These are phyloP conservation scores for Podochytrium sp. DNA, from an alignment of 192 early-diverging fungal species.

Conservation along the genomic window DNA sequence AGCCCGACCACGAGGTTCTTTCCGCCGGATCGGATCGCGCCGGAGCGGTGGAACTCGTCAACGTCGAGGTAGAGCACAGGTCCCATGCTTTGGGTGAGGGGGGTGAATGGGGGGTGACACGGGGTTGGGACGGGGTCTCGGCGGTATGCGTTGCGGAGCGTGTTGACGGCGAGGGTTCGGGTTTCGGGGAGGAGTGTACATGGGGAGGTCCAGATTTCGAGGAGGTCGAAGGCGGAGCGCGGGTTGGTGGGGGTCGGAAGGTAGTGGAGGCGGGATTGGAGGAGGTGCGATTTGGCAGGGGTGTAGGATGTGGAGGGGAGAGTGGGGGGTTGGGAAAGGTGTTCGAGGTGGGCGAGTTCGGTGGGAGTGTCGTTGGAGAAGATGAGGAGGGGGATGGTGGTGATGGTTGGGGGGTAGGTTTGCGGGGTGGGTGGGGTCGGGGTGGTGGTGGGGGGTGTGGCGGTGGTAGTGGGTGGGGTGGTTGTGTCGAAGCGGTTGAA, in stretches of 20 bases:
- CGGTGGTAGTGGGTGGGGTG: background rate
- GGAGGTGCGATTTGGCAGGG: slow-evolving; percentile 1
- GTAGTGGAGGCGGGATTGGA: slow-evolving; percentile 17
- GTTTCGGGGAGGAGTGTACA: slow-evolving; percentile 27
- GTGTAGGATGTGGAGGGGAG: background rate
- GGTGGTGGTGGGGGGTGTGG: background rate
- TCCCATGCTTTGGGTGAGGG: slow-evolving; percentile 25
- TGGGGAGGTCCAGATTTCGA: slow-evolving; percentile 28
- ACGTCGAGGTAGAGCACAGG: slow-evolving; percentile 20
- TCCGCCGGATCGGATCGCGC: background rate
- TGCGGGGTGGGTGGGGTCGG: background rate
- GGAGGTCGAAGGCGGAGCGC: slow-evolving; percentile 24
- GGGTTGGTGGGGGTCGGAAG: slow-evolving; percentile 12
- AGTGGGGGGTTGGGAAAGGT: background rate
- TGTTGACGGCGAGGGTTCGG: slow-evolving; percentile 8
- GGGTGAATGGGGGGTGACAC: background rate
- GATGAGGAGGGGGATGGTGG: slow-evolving; percentile 8
- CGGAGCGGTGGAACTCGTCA: background rate
- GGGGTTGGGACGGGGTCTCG: slow-evolving; percentile 30
- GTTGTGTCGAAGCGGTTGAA: slow-evolving; percentile 10
- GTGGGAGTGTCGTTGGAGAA: background rate
- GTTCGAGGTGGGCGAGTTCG: slow-evolving; percentile 11
- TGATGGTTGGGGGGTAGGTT: background rate
- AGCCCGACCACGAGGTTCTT: slow-evolving; percentile 15
- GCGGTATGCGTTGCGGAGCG: slow-evolving; percentile 31